Base-by-base conservation (phyloP, 495 filamentous ascomycete genomes). In the Annulohypoxylon nitens region DNA sequence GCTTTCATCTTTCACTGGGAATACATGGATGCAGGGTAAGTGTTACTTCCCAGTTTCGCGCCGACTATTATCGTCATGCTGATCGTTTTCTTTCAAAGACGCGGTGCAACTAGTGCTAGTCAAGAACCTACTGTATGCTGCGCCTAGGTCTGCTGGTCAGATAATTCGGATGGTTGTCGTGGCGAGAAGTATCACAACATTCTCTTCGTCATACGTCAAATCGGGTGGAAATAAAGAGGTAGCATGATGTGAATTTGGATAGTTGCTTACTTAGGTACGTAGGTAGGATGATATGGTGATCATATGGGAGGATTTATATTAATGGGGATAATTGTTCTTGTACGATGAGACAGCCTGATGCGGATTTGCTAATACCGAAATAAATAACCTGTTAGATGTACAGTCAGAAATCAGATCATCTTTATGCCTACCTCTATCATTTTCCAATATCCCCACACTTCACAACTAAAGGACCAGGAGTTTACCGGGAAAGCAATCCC, bases 1-100 rank as follows among this genome's bases (percentile, higher is more conserved):
- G 79, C 84, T 10, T 88, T 91, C 61, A 72, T 88, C n/a, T 92
- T 90, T 77, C 81, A 81, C 26, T 91, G 89, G 88, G 86, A 90
- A 30, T 34, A 43, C 11, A 26, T 69, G 4, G 64, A 71, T 5
- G 39, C 26, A 37, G 69, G 69, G 69, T 71, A 12, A 71, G 63
- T 51, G 2, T 1, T 9, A 25, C n/a, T 9, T 34, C 0, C 14
- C 4, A 2, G 47, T 6, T 61, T 4, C 9, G 36, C 43, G 3
- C 25, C 10, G 3, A 37, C 25, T 14, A 34, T 36, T 16, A 25
- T 41, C 48, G 30, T 9, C 4, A 23, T 58, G 47, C 69, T 71
- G 30, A 71, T 30, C 16, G 25, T 39, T 61, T 61, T 18, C 23
- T 50, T 36, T 14, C 10, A 66, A n/a, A 71, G 69, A 47, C 69